Conservation (phyloP, 2,329 filamentous ascomycete genomes). For the Ceratocystis albifundus region DNA sequence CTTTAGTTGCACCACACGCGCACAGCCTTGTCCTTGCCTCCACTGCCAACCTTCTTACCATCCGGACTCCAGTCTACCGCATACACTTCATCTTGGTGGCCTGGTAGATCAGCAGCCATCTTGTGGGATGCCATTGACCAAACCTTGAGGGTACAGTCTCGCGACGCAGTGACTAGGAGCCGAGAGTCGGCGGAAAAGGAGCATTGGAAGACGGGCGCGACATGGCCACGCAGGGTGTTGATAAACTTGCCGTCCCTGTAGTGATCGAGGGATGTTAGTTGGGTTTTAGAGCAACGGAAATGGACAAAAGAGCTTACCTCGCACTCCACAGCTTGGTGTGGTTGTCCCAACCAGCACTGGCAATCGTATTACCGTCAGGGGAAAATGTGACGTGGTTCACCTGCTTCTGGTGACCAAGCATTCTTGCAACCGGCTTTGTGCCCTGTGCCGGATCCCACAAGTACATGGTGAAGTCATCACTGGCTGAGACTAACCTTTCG, state of each 20-base stretch:
- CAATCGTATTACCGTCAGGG: constrained; percentile 76
- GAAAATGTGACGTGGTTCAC: constrained; percentile 95
- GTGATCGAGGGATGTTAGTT: constrained; percentile 18
- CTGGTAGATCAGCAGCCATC: constrained; percentile 67
- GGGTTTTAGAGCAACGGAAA: neutral
- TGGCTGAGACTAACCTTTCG: constrained; percentile 79
- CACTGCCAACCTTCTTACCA: constrained; percentile 77
- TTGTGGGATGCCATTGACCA: constrained; percentile 86
- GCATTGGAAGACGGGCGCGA: constrained; percentile 80
- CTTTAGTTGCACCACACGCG: constrained; percentile 52
- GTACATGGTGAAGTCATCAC: constrained; percentile 93
- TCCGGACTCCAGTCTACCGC: constrained; percentile 92
- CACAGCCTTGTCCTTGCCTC: constrained; percentile 79
- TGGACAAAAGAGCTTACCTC: constrained; percentile 36
- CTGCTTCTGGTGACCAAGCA: constrained; percentile 92
- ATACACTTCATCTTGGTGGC: constrained; percentile 87
- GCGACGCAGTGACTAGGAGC: constrained; percentile 75
- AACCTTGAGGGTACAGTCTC: constrained; percentile 87
- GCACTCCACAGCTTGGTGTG: constrained; percentile 87
- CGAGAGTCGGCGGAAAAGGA: constrained; percentile 86
- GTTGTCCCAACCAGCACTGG: constrained; percentile 86
- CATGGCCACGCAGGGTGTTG: constrained; percentile 77
- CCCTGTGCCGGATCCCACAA: constrained; percentile 75
- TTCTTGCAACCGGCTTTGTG: constrained; percentile 72
- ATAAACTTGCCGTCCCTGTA: constrained; percentile 61